Base-by-base conservation (phyloP, 371 early-diverging fungal genomes). In the Mortierella polycephala region DNA sequence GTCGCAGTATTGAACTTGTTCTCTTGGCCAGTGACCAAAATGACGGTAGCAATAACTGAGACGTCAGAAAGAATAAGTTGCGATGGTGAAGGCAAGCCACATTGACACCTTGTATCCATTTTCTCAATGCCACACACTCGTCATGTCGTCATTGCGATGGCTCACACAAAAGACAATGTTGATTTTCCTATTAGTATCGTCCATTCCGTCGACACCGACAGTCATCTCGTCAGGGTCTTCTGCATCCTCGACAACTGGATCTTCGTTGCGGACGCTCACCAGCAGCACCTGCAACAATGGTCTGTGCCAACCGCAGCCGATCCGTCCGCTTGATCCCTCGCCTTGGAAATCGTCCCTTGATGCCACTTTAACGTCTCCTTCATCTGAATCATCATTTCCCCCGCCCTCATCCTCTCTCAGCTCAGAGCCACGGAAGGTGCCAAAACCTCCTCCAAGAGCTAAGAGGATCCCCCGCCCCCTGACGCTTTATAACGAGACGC, bases 401-500 rank as follows among this genome's bases (percentile, higher is more conserved):
- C 5, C 11, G 11, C 20, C 60, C 9, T n/a, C 50, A 11, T 11
- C 46, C 13, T 5, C 47, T n/a, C 7, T 20, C 16, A 30, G 16
- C 13, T 41, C 21, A 10, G 50, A 58, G 13, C 53, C 21, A 51
- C 50, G 16, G 0, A 12, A 40, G 1, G 58, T n/a, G 9, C 73
- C 69, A 14, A 37, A 39, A 37, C 60, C 54, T 0, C 83, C 83
- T 8, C 67, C 67, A 0, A 46, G 11, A 3, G 84, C 84, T 39
- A 82, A 84, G 21, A 40, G 74, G 5, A 70, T 79, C 20, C 74
- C 74, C 21, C 63, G 65, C 10, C 67, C 79, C 5, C 37, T 76
- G 11, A 81, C 74, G 7, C 67, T 85, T 16, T 67, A 83, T 40
- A 81, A 80, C 46, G 67, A 72, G 14, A 76, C 79, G 0, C 18